These are phyloP conservation scores for Tricholoma saponaceum DNA, from an alignment of 768 basidiomycete species.

Conservation along the genomic window DNA sequence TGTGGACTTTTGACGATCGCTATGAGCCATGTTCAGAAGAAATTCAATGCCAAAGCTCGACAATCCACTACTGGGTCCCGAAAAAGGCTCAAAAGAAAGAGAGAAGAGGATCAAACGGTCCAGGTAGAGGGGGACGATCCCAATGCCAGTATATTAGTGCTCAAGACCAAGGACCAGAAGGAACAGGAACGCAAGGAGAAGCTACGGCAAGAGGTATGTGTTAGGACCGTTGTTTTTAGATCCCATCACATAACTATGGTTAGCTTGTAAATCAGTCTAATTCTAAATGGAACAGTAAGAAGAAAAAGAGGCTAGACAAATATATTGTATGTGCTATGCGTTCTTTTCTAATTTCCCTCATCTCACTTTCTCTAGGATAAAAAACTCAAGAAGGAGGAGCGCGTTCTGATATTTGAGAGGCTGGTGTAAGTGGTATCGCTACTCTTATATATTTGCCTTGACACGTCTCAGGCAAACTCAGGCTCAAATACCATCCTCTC, in stretches of 20 bases:
- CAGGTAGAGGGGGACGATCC: slow-evolving; percentile 35
- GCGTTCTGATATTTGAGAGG: slow-evolving; percentile 71
- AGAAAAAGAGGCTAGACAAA: slow-evolving; percentile 85
- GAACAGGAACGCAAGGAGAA: slow-evolving; percentile 56
- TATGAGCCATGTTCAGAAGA: slow-evolving; percentile 28
- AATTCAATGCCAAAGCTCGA: slow-evolving; percentile 52
- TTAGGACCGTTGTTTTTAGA: slow-evolving; percentile 3
- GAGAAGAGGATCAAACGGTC: slow-evolving; percentile 9
- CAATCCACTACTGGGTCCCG: slow-evolving; percentile 44
- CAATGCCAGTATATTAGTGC: slow-evolving; percentile 55
- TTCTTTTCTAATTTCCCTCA: background rate
- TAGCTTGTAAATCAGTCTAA: slow-evolving; percentile 52
- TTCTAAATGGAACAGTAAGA: slow-evolving; percentile 77
- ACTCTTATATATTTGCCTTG: slow-evolving; percentile 13
- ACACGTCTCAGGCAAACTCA: slow-evolving; percentile 63
- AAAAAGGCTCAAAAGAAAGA: slow-evolving; percentile 42
- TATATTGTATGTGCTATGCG: slow-evolving; percentile 67
- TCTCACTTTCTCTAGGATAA: slow-evolving; percentile 56
- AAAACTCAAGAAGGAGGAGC: slow-evolving; percentile 89
- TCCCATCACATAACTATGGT: background rate
- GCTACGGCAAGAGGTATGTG: slow-evolving; percentile 54
- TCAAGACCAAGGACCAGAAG: slow-evolving; percentile 58
- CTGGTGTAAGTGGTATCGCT: slow-evolving; percentile 55
- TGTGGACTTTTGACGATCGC: background rate
- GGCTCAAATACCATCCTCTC: slow-evolving; percentile 52